Evolutionary conservation across 495 filamentous ascomycete species (phyloP).

Genomic region (Lasiosphaeria hispida): DNA sequence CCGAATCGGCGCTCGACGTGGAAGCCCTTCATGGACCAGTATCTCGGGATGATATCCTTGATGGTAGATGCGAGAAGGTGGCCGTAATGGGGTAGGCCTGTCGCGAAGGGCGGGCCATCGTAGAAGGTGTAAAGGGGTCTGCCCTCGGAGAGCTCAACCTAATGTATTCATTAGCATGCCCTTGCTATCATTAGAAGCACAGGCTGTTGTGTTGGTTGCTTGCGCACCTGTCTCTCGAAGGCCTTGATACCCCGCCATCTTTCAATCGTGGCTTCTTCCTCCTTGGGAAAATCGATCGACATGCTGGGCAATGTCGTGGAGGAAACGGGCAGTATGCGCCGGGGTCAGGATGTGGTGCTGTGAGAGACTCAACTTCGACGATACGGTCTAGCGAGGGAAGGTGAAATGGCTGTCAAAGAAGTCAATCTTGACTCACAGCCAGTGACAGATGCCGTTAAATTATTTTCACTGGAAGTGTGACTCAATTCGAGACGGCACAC

Average conservation of each 20-base stretch:
- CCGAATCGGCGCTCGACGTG: conserved; percentile 72
- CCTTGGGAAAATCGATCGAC: conserved; percentile 89
- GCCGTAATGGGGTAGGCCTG: conserved; percentile 87
- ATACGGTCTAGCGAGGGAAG: conserved; percentile 1
- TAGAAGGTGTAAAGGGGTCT: conserved; percentile 79
- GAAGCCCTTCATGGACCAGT: conserved; percentile 97
- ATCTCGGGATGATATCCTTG: conserved; percentile 94
- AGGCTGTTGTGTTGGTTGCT: background rate
- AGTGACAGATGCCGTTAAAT: conserved; percentile 1
- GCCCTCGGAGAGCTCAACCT: conserved; percentile 55
- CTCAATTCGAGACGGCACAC: conserved; percentile 16
- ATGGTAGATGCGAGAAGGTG: conserved; percentile 94
- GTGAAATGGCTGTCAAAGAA: background rate
- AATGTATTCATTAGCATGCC: conserved; percentile 24
- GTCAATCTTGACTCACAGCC: conserved; percentile 20
- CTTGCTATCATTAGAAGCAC: background rate
- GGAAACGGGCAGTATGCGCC: background rate
- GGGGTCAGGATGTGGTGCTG: background rate
- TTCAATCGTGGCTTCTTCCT: conserved; percentile 78
- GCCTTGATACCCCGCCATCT: conserved; percentile 89
- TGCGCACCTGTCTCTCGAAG: conserved; percentile 56
- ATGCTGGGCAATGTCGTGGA: conserved; percentile 43
- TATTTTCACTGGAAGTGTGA: conserved; percentile 25
- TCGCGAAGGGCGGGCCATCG: conserved; percentile 62
- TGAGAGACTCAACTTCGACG: background rate